Conservation (phyloP, 2,329 filamentous ascomycete species). For the Ceratocystis destructans region DNA sequence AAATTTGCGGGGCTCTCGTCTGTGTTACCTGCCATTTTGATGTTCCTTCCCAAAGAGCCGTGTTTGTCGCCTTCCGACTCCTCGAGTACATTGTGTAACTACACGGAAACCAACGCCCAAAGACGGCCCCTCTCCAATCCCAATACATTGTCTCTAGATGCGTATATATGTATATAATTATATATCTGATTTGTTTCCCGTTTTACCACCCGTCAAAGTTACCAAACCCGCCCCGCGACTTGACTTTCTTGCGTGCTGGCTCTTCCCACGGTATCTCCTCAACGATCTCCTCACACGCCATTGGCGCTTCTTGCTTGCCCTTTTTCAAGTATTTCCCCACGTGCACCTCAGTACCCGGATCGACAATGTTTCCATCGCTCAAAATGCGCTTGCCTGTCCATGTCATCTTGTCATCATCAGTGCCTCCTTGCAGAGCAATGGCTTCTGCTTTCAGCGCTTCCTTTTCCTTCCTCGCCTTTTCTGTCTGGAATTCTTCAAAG, state of each 20-base stretch:
- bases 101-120: neutral
- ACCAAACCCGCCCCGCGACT: constrained; percentile 62
- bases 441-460: constrained; percentile 46
- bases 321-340: constrained; percentile 68
- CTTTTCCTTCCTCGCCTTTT: constrained; percentile 51
- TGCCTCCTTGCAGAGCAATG: constrained; percentile 50
- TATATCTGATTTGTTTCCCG: too few relatives aligned
- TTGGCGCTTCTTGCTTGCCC: constrained; percentile 12
- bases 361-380: constrained; percentile 45
- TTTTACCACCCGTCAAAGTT: constrained; percentile 85
- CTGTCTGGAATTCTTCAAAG: constrained; percentile 80
- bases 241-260: constrained; percentile 68
- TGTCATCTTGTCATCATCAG: constrained; percentile 77
- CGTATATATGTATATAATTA: neutral
- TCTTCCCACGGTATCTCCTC: constrained; percentile 54
- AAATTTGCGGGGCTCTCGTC: neutral
- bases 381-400: constrained; percentile 93
- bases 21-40: neutral
- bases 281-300: constrained; percentile 43
- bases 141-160: neutral
- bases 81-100: neutral
- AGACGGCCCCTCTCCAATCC: neutral
- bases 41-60: constrained; percentile 15
- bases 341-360: constrained; percentile 30
- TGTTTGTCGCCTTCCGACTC: neutral